Percentiles rank a stretch among this genome's conserved stretches.
Conservation (phyloP, 2,329 filamentous ascomycete genomes). For the Lachnellula hyalina region DNA sequence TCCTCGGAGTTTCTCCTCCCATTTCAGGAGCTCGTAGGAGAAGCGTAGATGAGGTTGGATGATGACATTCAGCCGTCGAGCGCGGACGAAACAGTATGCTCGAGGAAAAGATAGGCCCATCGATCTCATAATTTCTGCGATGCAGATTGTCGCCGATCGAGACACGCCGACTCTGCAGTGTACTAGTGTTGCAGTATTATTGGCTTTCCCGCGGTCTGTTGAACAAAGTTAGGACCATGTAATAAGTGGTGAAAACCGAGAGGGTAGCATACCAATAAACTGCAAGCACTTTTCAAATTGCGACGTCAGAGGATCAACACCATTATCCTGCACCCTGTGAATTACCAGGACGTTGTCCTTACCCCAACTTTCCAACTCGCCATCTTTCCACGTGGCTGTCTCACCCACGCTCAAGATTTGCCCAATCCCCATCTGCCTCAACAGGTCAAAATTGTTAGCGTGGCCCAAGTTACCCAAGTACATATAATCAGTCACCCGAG, state of each 20-base stretch:
- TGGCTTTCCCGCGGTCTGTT: slow-evolving; percentile 69
- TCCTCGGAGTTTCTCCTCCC: slow-evolving; percentile 73
- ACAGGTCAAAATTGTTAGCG: slow-evolving; percentile 84
- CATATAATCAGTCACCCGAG: slow-evolving; percentile 85
- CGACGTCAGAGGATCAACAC: slow-evolving; percentile 82
- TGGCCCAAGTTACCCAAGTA: slow-evolving; percentile 92
- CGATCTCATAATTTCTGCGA: slow-evolving; percentile 93
- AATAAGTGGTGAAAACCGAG: background rate
- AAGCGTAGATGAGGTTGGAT: slow-evolving; percentile 96
- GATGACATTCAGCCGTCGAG: slow-evolving; percentile 89
- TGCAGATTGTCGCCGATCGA: slow-evolving; percentile 93
- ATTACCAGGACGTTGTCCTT: slow-evolving; percentile 73
- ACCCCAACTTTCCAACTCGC: slow-evolving; percentile 68
- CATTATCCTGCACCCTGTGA: slow-evolving; percentile 90
- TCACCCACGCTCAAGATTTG: slow-evolving; percentile 92
- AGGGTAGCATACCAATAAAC: slow-evolving; percentile 74
- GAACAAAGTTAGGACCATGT: slow-evolving; percentile 9
- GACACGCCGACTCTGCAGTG: slow-evolving; percentile 97
- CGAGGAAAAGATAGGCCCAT: slow-evolving; percentile 77
- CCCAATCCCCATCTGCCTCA: slow-evolving; percentile 73
- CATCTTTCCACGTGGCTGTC: slow-evolving; percentile 72
- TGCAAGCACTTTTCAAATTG: slow-evolving; percentile 82
- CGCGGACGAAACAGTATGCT: slow-evolving; percentile 94
- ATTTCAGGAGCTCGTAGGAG: slow-evolving; percentile 90
- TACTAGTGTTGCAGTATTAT: slow-evolving; percentile 81